Evolutionary conservation across 2,329 filamentous ascomycete genomes (phyloP).

Genomic region (Phialophora tarda): DNA sequence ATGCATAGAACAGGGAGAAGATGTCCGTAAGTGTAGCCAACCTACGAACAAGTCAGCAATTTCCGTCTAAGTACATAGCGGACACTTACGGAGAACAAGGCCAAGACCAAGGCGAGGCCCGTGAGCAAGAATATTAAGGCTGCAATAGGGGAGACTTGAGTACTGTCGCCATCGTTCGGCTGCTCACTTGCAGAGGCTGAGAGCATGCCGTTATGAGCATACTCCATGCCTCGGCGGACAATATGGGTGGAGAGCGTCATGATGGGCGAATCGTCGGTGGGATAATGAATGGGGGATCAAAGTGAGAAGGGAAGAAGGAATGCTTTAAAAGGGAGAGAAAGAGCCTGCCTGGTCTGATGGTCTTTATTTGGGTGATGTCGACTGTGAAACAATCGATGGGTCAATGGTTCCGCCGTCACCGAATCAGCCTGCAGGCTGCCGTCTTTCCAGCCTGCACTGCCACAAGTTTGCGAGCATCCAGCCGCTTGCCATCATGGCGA

Average conservation of each 20-base stretch:
- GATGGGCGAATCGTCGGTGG: background rate
- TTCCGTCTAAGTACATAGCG: too few relatives aligned
- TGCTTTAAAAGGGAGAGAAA: background rate
- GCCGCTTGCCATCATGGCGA: background rate
- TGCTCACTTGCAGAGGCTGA: constrained; percentile 25
- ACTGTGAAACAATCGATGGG: constrained; percentile 17
- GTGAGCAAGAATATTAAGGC: constrained; percentile 43
- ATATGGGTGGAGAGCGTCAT: constrained; percentile 38
- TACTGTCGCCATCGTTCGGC: constrained; percentile 34
- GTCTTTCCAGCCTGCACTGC: constrained; percentile 8
- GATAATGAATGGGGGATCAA: constrained; percentile 1
- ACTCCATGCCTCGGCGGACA: constrained; percentile 47
- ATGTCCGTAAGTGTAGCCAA: constrained; percentile 62
- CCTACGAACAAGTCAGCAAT: constrained; percentile 25
- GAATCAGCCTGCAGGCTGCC: constrained; percentile 17
- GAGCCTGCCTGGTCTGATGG: constrained; percentile 6
- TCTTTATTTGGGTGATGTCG: constrained; percentile 19
- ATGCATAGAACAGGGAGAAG: constrained; percentile 67
- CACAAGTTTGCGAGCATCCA: background rate
- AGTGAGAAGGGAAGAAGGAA: constrained; percentile 5
- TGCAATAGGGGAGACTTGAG: constrained; percentile 41
- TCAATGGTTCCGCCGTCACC: constrained; percentile 11
- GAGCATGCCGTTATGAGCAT: constrained; percentile 40
- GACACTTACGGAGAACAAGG: constrained; percentile 42
- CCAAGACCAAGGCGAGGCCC: constrained; percentile 37